Evolutionary conservation across 148 eudicot genomes (phyloP), one percentile per base, ranked within the genome.

Genomic region (Cornus suecica): DNA sequence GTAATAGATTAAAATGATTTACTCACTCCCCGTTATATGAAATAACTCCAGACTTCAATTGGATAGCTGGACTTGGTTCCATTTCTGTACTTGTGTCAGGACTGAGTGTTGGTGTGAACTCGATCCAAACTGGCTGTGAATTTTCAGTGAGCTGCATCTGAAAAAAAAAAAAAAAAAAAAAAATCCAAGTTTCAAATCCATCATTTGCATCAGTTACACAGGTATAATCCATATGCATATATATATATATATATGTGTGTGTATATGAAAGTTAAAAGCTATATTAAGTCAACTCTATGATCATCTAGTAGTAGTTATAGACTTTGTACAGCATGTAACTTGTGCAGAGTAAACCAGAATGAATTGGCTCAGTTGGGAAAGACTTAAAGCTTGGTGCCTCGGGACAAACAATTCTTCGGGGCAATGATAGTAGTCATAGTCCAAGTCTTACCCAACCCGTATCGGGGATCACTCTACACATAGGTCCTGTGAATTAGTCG

Each of bases 121-220:
- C 86, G 51, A 70, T 84, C 98, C 98, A 94, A 64, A 85, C 68
- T 69, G 91, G 88, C 76, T 91, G 92, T 18, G 89, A 84, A 70
- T 80, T 83, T 77, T 90, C 94, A 56, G 42, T 83, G 83, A 91
- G 83, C 77, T 84, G 90, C 91, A 93, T 84, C 98, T 93, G 87
- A 1, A 83, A 75, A 65, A 42, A 71, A 23, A 31, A 52, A 31
- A 52, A 24, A 10, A 31, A 37, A 8, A 37, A 1, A 3, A 20
- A 0, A 15, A 28, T 6, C 71, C n/a, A n/a, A n/a, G n/a, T n/a
- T n/a, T n/a, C n/a, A n/a, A n/a, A n/a, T 65, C 29, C 31, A 29
- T 15, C 30, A 37, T 23, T 29, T 48, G 20, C 54, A 48, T 11
- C 5, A 2, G 45, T 45, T 8, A 45, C 10, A 45, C 1, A 45